Percentiles rank a stretch among this genome's conserved stretches.
These are phyloP conservation scores for Rhododendron molle DNA, from an alignment of 148 eudicot genomes.

Conservation along the genomic window DNA sequence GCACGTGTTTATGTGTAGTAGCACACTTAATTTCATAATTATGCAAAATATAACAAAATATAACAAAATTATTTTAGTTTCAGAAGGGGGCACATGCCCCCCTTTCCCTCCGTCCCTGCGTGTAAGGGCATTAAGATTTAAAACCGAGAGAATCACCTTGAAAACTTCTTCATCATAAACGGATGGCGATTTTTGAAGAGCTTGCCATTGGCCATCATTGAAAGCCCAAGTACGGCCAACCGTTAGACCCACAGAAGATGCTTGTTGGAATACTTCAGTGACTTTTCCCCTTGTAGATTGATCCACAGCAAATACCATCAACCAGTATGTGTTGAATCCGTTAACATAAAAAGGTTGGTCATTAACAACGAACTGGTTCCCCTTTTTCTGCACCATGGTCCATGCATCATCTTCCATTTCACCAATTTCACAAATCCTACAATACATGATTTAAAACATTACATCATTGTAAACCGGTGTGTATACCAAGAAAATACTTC, in stretches of 20 bases:
- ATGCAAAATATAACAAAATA: too few relatives aligned
- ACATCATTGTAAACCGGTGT: not conserved
- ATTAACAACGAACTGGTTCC: constrained; percentile 62
- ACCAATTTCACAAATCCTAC: constrained; percentile 20
- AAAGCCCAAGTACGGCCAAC: constrained; percentile 96
- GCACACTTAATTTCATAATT: too few relatives aligned
- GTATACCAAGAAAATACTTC: not conserved
- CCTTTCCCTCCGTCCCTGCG: too few relatives aligned
- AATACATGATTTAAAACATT: not conserved
- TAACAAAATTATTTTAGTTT: too few relatives aligned
- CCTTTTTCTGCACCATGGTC: constrained; percentile 69
- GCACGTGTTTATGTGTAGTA: too few relatives aligned
- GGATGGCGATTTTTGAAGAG: constrained; percentile 77
- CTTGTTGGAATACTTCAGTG: constrained; percentile 68
- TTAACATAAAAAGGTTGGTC: constrained; percentile 71
- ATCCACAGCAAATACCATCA: constrained; percentile 87
- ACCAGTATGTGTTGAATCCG: constrained; percentile 96
- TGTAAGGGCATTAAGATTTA: not conserved
- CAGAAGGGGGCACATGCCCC: too few relatives aligned
- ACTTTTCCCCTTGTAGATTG: constrained; percentile 73
- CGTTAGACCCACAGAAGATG: constrained; percentile 70
- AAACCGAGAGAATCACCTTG: constrained; percentile 38
- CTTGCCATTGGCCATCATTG: constrained; percentile 84
- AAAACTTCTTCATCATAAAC: constrained; percentile 87
- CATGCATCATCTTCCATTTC: constrained; percentile 50